Base-by-base conservation (phyloP, 331 rosid species). In the Acacia concinna region DNA sequence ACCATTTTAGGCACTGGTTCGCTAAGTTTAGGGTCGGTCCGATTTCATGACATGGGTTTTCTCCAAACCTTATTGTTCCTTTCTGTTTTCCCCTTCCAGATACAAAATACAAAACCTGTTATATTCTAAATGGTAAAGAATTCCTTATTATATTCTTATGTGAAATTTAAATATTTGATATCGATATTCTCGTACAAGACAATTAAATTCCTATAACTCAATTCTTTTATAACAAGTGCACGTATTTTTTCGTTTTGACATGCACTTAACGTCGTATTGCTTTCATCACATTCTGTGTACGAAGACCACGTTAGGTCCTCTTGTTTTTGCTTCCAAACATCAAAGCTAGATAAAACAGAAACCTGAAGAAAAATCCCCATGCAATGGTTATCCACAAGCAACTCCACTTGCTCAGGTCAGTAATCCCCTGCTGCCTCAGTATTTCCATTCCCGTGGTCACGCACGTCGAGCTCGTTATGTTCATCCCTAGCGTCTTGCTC, bases 281-380 rank as follows among this genome's bases (percentile, higher is more conserved):
- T n/a, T 5, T 49, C 57, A 51, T 5, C 8, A 13, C 59, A 52
- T 27, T 52, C 46, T 27, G 3, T 23, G 20, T 10, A 13, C 2
- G 4, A 44, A 54, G 28, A 54, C 62, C 27, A 54, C 0, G 0
- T 81, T 75, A 93, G 47, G 76, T 84, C 77, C 98, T 84, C 87
- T 90, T 94, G 87, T 94, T 94, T 91, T 86, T 94, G 88, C 98
- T 94, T 1, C 98, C 98, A 35, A 90, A 52, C 59, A 90, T 69
- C 44, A 94, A 76, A 0, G 92, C 74, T 74, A 94, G 78, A 80
- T 94, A 94, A 76, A 94, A 94, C 15, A 94, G 87, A 59, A 92
- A 88, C 31, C 98, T 85, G 38, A 94, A 94, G 69, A 94, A 81
- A 77, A 94, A 92, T 0, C 98, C 98, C 98, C 96, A 92, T 1